These are phyloP conservation scores for Pythium myriotylum DNA, from an alignment of 352 stramenopile species.

Conservation along the genomic window DNA sequence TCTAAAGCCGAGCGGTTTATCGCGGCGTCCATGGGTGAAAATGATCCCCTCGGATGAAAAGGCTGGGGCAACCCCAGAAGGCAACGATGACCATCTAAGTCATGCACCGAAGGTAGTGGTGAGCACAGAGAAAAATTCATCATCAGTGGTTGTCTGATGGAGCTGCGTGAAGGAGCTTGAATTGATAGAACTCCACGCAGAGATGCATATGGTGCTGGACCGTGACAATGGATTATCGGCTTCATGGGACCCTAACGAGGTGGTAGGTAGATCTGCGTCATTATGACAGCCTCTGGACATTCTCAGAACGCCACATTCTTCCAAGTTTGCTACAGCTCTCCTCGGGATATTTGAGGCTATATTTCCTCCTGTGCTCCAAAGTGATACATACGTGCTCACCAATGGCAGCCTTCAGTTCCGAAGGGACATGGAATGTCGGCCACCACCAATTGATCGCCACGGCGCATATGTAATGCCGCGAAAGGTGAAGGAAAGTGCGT, in stretches of 20 bases:
- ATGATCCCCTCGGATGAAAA: not conserved
- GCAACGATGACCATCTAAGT: too few species aligned
- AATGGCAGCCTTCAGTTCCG: conserved; percentile 16
- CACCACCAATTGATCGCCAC: conserved; percentile 22
- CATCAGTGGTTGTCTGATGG: not conserved
- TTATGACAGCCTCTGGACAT: not conserved
- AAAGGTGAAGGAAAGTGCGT: conserved; percentile 18
- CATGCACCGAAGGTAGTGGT: not conserved
- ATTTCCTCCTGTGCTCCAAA: conserved; percentile 3
- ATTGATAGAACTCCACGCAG: conserved; percentile 3
- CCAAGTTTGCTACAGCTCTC: conserved; percentile 18
- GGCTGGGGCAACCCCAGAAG: too few species aligned
- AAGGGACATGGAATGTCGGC: conserved; percentile 1
- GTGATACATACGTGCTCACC: not conserved
- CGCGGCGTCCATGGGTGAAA: too few species aligned
- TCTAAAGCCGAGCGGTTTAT: too few species aligned
- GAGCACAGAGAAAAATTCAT: not conserved
- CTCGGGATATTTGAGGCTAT: conserved; percentile 16
- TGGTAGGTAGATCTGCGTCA: conserved; percentile 1
- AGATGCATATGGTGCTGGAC: conserved; percentile 8
- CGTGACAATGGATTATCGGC: not conserved
- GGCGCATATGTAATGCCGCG: conserved; percentile 16
- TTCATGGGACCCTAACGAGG: conserved; percentile 3
- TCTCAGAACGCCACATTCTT: too few species aligned
- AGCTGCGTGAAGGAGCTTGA: not conserved